Evolutionary conservation across 768 basidiomycete species (phyloP).

Genomic region (Daedaleopsis nitida): DNA sequence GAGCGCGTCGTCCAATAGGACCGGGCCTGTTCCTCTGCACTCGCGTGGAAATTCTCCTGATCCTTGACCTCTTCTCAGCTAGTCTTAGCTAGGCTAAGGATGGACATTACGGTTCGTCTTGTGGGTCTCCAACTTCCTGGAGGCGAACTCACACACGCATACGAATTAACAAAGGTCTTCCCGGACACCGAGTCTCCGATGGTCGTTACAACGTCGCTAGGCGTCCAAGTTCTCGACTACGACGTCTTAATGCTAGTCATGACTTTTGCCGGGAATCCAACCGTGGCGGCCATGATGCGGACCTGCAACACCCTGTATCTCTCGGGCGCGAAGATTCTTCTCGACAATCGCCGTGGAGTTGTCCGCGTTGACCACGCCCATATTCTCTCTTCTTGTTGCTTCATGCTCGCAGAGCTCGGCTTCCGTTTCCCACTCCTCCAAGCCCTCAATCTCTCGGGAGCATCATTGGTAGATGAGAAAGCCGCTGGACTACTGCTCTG

Average conservation of each 20-base stretch:
- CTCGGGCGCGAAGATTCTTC: neutral
- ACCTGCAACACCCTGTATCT: neutral
- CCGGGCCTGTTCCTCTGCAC: neutral
- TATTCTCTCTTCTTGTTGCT: neutral
- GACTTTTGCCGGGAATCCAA: neutral
- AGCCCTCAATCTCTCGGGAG: neutral
- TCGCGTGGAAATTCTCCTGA: neutral
- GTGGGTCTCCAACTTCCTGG: too few species aligned
- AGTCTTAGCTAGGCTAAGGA: too few species aligned
- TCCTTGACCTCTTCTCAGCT: neutral
- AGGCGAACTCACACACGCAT: too few species aligned
- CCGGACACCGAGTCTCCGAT: too few species aligned
- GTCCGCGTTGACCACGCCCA: neutral
- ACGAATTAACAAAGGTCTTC: too few species aligned
- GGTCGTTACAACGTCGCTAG: neutral
- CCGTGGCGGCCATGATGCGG: neutral
- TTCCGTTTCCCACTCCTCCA: neutral
- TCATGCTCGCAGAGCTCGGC: neutral
- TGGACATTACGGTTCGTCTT: too few species aligned
- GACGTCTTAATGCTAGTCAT: slow-evolving; percentile 1
- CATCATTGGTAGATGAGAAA: neutral
- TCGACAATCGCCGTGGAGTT: neutral
- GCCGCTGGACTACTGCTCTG: neutral
- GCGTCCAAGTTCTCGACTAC: neutral
- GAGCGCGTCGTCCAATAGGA: slow-evolving; percentile 11